Conservation (phyloP, 495 filamentous ascomycete species). For the Podospora fimiseda region DNA sequence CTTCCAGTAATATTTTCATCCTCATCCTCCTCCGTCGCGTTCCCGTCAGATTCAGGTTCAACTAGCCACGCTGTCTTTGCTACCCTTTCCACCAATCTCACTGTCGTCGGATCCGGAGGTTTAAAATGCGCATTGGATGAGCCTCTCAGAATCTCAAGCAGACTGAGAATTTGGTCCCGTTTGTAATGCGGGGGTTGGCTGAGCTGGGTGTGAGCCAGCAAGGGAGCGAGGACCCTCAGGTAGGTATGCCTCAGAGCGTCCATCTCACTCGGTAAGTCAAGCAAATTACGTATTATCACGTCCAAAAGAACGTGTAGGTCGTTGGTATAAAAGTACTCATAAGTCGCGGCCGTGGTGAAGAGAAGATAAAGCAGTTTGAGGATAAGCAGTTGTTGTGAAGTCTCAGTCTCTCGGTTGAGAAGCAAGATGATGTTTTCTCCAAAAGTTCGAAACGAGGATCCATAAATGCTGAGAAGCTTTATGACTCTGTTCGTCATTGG, state of each 20-base stretch:
- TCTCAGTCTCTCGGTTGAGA: slow-evolving; percentile 92
- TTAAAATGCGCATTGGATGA: slow-evolving; percentile 71
- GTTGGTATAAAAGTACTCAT: slow-evolving; percentile 98
- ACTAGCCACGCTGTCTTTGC: slow-evolving; percentile 76
- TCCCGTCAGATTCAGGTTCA: slow-evolving; percentile 44
- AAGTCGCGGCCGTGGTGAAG: slow-evolving; percentile 83
- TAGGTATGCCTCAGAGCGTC: slow-evolving; percentile 88
- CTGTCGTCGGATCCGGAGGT: slow-evolving; percentile 83
- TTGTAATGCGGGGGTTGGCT: slow-evolving; percentile 84
- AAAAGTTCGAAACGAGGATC: slow-evolving; percentile 81
- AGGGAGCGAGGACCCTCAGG: slow-evolving; percentile 85
- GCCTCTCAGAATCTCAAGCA: slow-evolving; percentile 61
- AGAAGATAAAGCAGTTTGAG: slow-evolving; percentile 91
- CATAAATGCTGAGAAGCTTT: slow-evolving; percentile 75
- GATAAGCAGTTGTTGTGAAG: slow-evolving; percentile 86
- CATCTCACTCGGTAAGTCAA: slow-evolving; percentile 82
- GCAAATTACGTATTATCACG: slow-evolving; percentile 90
- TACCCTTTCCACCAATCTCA: slow-evolving; percentile 76
- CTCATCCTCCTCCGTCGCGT: too few relatives aligned
- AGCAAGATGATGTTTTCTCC: slow-evolving; percentile 96
- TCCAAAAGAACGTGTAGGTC: slow-evolving; percentile 91
- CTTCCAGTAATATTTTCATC: slow-evolving; percentile 37
- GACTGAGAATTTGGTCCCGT: slow-evolving; percentile 68
- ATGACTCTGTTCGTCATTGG: slow-evolving; percentile 88
- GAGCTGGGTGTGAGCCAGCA: slow-evolving; percentile 87